These are phyloP conservation scores for Lactarius psammicola DNA, from an alignment of 768 basidiomycete genomes.

Conservation along the genomic window DNA sequence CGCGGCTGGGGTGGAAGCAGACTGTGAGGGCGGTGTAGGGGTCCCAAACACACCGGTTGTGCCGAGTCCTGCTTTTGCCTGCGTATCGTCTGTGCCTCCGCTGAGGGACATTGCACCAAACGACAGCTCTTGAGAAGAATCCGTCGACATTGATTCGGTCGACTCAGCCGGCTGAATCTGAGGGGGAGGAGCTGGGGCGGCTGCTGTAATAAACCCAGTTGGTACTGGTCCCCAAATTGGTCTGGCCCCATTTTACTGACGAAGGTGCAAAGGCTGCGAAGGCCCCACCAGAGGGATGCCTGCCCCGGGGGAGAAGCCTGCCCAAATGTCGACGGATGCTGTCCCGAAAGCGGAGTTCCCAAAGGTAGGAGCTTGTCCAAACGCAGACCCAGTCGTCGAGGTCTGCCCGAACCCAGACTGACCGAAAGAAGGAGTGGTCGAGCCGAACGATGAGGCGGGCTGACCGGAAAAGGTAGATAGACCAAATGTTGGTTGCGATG, in stretches of 20 bases:
- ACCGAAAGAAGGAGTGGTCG: conserved; percentile 35
- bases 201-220: conserved; percentile 14
- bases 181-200: conserved; percentile 11
- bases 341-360: conserved; percentile 19
- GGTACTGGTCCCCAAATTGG: conserved; percentile 21
- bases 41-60: conserved; percentile 33
- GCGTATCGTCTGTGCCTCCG: conserved; percentile 17
- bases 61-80: conserved; percentile 24
- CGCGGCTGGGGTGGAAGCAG: background rate
- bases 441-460: conserved; percentile 24
- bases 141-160: conserved; percentile 26
- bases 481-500: conserved; percentile 32
- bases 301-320: conserved; percentile 21
- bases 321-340: conserved; percentile 14
- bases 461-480: conserved; percentile 20
- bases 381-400: conserved; percentile 15
- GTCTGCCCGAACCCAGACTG: conserved; percentile 24
- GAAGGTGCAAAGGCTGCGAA: conserved; percentile 33
- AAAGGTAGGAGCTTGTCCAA: conserved; percentile 22
- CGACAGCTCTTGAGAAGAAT: conserved; percentile 23
- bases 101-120: conserved; percentile 35
- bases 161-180: conserved; percentile 21
- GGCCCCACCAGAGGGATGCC: conserved; percentile 18
- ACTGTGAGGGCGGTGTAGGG: conserved; percentile 22
- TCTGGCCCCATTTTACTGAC: conserved; percentile 32